These are phyloP conservation scores for Naganishia cerealis DNA, from an alignment of 1,284 basidiomycete species.

Conservation along the genomic window DNA sequence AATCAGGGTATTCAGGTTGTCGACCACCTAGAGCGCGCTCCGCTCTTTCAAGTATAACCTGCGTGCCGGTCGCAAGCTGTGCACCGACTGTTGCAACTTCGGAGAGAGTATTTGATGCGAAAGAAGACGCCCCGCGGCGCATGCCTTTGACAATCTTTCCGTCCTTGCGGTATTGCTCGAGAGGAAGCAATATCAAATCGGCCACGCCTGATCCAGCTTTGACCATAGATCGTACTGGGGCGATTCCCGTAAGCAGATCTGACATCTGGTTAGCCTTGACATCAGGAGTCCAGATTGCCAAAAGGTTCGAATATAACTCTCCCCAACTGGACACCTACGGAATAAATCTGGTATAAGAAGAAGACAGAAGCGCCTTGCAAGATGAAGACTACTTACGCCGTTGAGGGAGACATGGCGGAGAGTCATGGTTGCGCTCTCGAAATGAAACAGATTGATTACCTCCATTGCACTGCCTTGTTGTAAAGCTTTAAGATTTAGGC, in stretches of 20 bases:
- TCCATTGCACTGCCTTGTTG: constrained; percentile 90
- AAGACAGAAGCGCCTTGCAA: neutral
- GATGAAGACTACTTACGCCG: constrained; percentile 64
- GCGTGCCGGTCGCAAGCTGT: constrained; percentile 89
- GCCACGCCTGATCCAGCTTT: constrained; percentile 96
- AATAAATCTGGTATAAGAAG: neutral
- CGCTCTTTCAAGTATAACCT: constrained; percentile 92
- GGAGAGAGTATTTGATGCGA: constrained; percentile 87
- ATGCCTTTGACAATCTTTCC: constrained; percentile 87
- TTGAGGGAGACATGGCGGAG: constrained; percentile 85
- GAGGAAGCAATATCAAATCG: constrained; percentile 89
- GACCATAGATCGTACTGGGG: constrained; percentile 90
- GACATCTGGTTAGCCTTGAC: constrained; percentile 97
- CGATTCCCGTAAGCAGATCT: constrained; percentile 94
- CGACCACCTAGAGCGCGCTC: constrained; percentile 81
- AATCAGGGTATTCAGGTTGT: constrained; percentile 31
- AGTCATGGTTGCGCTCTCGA: constrained; percentile 97
- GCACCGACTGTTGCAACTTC: constrained; percentile 96
- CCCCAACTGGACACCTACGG: constrained; percentile 81
- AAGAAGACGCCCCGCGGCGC: constrained; percentile 88
- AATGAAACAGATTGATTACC: constrained; percentile 99
- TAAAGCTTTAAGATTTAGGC: constrained; percentile 90
- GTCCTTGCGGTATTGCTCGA: constrained; percentile 96
- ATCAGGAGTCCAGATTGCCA: constrained; percentile 98
- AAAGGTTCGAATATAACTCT: constrained; percentile 80